These are phyloP conservation scores for Juncus inflexus DNA, from an alignment of 176 grass and related monocot genomes.

Conservation along the genomic window DNA sequence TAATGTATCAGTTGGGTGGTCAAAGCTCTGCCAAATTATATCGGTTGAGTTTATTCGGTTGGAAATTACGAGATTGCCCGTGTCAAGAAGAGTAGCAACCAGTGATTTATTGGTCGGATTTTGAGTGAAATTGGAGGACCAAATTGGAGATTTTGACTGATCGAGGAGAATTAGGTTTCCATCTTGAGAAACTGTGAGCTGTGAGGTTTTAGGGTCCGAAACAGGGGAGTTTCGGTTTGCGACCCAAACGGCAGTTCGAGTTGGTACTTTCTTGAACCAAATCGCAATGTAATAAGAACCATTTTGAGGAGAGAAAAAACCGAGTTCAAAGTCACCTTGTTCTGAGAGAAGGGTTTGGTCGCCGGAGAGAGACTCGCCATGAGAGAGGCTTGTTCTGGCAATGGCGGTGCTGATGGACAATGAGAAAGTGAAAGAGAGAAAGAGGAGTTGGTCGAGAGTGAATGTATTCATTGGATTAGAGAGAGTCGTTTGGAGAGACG, in stretches of 20 bases:
- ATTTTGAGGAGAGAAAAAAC: slow-evolving; percentile 50
- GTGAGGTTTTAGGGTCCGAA: slow-evolving; percentile 20
- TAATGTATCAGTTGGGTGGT: slow-evolving; percentile 48
- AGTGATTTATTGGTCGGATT: slow-evolving; percentile 6
- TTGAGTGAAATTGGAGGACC: slow-evolving; percentile 35
- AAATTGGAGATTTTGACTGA: slow-evolving; percentile 15
- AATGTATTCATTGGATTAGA: background rate
- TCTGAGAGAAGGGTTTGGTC: slow-evolving; percentile 52
- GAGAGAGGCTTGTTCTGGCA: background rate
- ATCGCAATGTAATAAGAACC: slow-evolving; percentile 42
- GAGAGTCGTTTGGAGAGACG: too few relatives aligned
- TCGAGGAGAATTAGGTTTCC: slow-evolving; percentile 34
- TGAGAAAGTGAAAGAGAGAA: background rate
- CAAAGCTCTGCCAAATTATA: slow-evolving; percentile 55
- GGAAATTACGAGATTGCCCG: slow-evolving; percentile 41
- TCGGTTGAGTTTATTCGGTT: slow-evolving; percentile 16
- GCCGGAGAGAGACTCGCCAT: slow-evolving; percentile 20
- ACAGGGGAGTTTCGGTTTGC: slow-evolving; percentile 44
- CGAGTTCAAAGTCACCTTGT: slow-evolving; percentile 37
- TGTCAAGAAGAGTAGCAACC: slow-evolving; percentile 42
- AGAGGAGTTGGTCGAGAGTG: background rate
- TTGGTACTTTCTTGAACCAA: slow-evolving; percentile 46
- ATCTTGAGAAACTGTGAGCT: slow-evolving; percentile 36
- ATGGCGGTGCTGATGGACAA: background rate
- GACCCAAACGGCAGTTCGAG: slow-evolving; percentile 35